phyloP scores from a whole-genome alignment of 140 eudicot species.

The Stevia rebaudiana region DNA sequence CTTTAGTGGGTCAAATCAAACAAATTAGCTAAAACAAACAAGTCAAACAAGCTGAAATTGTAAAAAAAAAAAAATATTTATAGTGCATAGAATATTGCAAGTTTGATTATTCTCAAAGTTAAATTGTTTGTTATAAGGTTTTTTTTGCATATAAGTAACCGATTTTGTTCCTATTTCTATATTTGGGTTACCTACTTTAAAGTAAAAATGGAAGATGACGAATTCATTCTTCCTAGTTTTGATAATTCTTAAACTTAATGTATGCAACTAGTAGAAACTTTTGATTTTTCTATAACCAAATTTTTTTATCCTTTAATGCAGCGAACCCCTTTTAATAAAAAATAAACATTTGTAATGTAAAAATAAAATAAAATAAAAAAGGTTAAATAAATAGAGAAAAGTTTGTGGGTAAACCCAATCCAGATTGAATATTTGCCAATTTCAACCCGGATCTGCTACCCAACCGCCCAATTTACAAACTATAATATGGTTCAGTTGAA shows the following conservation, averaged over 20 bases:
- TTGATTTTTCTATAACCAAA: background rate
- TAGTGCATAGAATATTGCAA: background rate
- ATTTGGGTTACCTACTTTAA: background rate
- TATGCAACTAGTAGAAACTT: background rate
- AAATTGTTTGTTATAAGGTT: background rate
- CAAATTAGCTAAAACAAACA: background rate
- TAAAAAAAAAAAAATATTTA: background rate
- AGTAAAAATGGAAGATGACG: constrained; percentile 1
- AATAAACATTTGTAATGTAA: background rate
- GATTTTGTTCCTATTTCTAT: background rate
- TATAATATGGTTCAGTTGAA: background rate
- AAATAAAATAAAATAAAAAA: background rate
- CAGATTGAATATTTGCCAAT: background rate
- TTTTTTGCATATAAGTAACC: background rate
- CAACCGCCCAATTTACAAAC: background rate
- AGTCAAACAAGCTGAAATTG: background rate
- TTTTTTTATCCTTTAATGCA: too few species aligned
- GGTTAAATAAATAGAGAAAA: background rate
- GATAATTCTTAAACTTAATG: background rate
- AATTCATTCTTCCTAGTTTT: background rate
- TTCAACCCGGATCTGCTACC: background rate
- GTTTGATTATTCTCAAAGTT: background rate
- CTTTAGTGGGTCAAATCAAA: background rate
- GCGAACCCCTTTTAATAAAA: background rate
- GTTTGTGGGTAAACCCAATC: background rate